phyloP scores from a whole-genome alignment of 495 filamentous ascomycete species.

The Penicillium longicatenatum region DNA sequence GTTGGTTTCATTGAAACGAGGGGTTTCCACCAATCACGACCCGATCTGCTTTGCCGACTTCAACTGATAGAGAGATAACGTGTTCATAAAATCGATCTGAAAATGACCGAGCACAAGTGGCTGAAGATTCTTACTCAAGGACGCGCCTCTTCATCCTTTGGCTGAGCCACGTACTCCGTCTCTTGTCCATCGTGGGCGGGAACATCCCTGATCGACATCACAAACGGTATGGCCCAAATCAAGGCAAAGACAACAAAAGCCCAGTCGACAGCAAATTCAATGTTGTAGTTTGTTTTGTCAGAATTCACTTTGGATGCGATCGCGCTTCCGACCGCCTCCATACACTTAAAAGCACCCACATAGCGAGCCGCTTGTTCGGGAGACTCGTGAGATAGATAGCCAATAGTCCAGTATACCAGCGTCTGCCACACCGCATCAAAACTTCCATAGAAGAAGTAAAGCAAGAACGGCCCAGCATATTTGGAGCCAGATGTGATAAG shows the following conservation, averaged over 20 bases:
- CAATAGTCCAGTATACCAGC: constrained; percentile 14
- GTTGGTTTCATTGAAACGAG: too few species aligned
- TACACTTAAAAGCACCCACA: constrained; percentile 13
- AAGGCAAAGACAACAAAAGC: background rate
- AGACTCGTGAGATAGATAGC: constrained; percentile 12
- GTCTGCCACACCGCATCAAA: constrained; percentile 15
- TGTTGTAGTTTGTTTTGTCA: constrained; percentile 6
- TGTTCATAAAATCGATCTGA: too few species aligned
- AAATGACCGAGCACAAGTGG: too few species aligned
- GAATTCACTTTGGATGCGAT: constrained; percentile 15
- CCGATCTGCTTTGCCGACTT: too few species aligned
- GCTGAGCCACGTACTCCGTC: background rate
- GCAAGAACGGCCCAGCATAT: constrained; percentile 4
- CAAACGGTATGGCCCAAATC: background rate
- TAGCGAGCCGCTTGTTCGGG: constrained; percentile 12
- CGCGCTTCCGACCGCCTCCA: constrained; percentile 10
- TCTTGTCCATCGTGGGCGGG: background rate
- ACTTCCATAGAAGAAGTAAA: constrained; percentile 12
- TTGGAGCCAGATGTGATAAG: background rate
- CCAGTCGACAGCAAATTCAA: constrained; percentile 3
- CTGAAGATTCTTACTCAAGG: too few species aligned
- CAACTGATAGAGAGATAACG: too few species aligned
- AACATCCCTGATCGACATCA: background rate
- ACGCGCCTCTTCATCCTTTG: background rate
- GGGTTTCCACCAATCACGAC: too few species aligned